Percentiles rank a stretch among this genome's conserved stretches.
Conservation (phyloP, 208 protist genomes). For the Kentomonas sorsogonicus region DNA sequence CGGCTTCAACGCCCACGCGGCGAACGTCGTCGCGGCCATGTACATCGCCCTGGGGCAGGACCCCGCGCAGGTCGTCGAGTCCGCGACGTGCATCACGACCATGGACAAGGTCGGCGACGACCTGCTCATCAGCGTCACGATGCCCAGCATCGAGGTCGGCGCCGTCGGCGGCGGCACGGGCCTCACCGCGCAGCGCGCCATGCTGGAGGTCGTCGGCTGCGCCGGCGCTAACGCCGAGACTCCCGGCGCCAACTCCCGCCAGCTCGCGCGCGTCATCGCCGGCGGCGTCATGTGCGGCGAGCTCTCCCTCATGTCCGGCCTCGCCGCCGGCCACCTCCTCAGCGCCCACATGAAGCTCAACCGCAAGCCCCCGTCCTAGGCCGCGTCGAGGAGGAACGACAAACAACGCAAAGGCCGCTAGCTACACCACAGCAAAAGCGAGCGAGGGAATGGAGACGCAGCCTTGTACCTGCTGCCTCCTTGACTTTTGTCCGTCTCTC, state of each 20-base stretch:
- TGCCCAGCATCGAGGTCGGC: constrained; percentile 98
- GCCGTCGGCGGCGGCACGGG: constrained; percentile 97
- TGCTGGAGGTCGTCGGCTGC: constrained; percentile 93
- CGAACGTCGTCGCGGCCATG: constrained; percentile 97
- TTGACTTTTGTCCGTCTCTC: background rate
- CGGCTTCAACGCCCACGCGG: constrained; percentile 97
- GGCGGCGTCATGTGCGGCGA: constrained; percentile 95
- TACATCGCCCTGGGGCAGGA: constrained; percentile 98
- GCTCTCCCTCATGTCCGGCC: constrained; percentile 94
- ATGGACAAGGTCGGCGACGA: constrained; percentile 91
- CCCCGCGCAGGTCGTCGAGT: constrained; percentile 97
- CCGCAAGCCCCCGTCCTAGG: constrained; percentile 52
- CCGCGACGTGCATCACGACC: constrained; percentile 94
- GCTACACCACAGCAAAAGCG: background rate
- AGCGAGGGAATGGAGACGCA: background rate
- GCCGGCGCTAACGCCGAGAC: constrained; percentile 70
- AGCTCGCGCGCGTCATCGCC: constrained; percentile 90
- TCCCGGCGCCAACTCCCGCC: constrained; percentile 88
- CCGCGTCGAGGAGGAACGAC: background rate
- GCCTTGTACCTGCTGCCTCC: background rate
- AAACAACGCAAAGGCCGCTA: too few species aligned
- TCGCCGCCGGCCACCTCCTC: constrained; percentile 86
- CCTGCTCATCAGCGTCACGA: constrained; percentile 94
- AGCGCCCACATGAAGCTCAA: constrained; percentile 92
- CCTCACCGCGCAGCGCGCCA: constrained; percentile 89